A percentile compares a stretch with the other conserved stretches of the same genome.
phyloP scores from a whole-genome alignment of 192 early-diverging fungal species.

The Backusella westeae region DNA sequence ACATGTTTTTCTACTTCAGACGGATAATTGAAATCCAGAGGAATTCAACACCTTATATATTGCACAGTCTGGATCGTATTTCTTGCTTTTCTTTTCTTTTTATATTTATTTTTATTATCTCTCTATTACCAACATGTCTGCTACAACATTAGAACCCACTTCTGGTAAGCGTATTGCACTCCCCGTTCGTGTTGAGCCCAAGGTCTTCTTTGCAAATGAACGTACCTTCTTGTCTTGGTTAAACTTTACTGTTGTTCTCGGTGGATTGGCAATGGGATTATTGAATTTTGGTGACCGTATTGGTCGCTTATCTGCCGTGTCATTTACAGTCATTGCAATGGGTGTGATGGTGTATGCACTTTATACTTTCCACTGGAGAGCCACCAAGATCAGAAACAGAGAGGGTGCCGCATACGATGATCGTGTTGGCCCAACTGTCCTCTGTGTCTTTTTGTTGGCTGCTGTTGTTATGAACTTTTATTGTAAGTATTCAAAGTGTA shows the following conservation, averaged over 20 bases:
- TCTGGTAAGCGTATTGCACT: conserved; percentile 65
- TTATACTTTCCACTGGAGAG: conserved; percentile 76
- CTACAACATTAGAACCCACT: conserved; percentile 9
- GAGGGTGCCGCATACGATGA: conserved; percentile 82
- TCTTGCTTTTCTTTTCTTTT: background rate
- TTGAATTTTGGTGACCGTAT: conserved; percentile 80
- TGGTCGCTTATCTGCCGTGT: conserved; percentile 51
- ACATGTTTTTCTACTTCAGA: background rate
- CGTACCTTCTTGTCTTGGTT: conserved; percentile 91
- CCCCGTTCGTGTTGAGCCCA: conserved; percentile 81
- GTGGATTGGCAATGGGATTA: conserved; percentile 72
- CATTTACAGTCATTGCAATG: conserved; percentile 63
- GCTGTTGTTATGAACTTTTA: conserved; percentile 75
- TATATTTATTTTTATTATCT: background rate
- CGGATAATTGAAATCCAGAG: background rate
- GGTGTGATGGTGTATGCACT: conserved; percentile 80
- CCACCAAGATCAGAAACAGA: conserved; percentile 70
- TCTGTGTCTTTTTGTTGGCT: conserved; percentile 64
- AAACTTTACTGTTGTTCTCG: conserved; percentile 77
- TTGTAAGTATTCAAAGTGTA: conserved; percentile 25
- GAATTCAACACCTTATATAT: background rate
- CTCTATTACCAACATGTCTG: conserved; percentile 1
- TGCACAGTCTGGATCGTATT: background rate
- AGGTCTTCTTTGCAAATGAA: conserved; percentile 95
- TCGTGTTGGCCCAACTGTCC: conserved; percentile 67